A percentile compares a stretch with the other conserved stretches of the same genome.
These are phyloP conservation scores for Alloteropsis angusta DNA, from an alignment of 202 grass and related monocot genomes.

Conservation along the genomic window DNA sequence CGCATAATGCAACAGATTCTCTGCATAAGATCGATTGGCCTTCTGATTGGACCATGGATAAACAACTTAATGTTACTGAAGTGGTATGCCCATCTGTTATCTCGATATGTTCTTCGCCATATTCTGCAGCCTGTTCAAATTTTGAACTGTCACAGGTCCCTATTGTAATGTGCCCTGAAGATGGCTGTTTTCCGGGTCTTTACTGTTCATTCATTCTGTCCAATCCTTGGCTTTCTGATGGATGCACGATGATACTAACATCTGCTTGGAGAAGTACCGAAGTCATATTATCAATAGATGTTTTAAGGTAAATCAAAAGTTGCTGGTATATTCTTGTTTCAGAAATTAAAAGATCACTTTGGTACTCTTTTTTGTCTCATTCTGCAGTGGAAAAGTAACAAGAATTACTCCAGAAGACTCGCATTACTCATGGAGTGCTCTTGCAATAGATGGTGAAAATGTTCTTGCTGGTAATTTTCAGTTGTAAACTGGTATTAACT, in stretches of 20 bases:
- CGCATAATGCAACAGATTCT: slow-evolving; percentile 66
- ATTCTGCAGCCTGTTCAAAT: not conserved
- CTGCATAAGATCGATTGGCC: slow-evolving; percentile 49
- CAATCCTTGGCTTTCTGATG: slow-evolving; percentile 82
- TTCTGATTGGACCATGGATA: slow-evolving; percentile 21
- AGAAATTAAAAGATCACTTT: not conserved
- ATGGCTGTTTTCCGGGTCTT: slow-evolving; percentile 66
- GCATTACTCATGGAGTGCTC: slow-evolving; percentile 62
- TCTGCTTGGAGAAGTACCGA: slow-evolving; percentile 70
- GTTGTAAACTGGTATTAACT: not conserved
- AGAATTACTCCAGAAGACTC: slow-evolving; percentile 58
- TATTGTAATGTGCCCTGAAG: slow-evolving; percentile 64
- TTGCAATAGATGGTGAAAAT: slow-evolving; percentile 56
- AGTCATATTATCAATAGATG: slow-evolving; percentile 69
- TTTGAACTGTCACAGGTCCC: slow-evolving; percentile 42
- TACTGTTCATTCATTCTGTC: slow-evolving; percentile 60
- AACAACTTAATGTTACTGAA: slow-evolving; percentile 17
- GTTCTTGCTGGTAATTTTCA: slow-evolving; percentile 64
- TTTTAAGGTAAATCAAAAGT: slow-evolving; percentile 46
- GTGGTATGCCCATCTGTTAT: slow-evolving; percentile 20
- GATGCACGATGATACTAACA: slow-evolving; percentile 54
- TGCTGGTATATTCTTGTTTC: not conserved
- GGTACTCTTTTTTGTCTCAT: slow-evolving; percentile 5
- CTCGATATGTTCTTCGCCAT: not conserved
- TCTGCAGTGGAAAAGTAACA: slow-evolving; percentile 52